Evolutionary conservation across 805 yeast genomes (phyloP), one percentile per base, ranked within the genome.

Genomic region (Saturnispora kantuleensis): DNA sequence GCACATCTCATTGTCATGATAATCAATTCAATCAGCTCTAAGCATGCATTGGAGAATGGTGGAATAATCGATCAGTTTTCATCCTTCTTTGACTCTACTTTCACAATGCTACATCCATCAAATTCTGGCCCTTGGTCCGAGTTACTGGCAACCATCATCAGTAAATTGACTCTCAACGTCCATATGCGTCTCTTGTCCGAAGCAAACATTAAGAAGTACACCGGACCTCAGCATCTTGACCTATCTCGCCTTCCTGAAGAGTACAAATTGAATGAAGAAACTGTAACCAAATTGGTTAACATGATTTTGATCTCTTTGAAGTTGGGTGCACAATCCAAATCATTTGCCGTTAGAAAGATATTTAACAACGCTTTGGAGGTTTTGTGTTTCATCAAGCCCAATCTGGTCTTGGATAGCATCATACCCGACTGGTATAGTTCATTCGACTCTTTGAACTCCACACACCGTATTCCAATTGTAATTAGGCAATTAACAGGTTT

Each of bases 31-130:
- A 61, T 89, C 4, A 70, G 72, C 15, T 81, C 85, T 0, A 62
- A 70, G 4, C 52, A 58, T 32, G 66, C 70, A 1, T 52, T 64
- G 10, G 71, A 61, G 2, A 47, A 57, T 2, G 67, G 58, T 15
- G 78, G 79, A 5, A 68, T 79, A 17, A 58, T 81, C 52, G 74
- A 69, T 13, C 66, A 71, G 40, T 55, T 89, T 5, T 66, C 67
- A 17, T 70, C 77, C 0, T 65, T 84, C 26, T 53, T 83, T n/a
- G 77, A 78, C 44, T 77, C 95, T 0, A 67, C 88, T 5, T 81
- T 76, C 49, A 84, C 96, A 15, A 85, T 81, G 62, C 80, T 79
- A 3, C 97, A 93, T 60, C 98, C 98, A 6, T 88, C 97, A 0
- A 89, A 89, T 59, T 62, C 70, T n/a, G 97, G 96, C 0, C 71